Conservation (phyloP, 1,139 yeast genomes). For the Debaryomyces subglobosus region DNA sequence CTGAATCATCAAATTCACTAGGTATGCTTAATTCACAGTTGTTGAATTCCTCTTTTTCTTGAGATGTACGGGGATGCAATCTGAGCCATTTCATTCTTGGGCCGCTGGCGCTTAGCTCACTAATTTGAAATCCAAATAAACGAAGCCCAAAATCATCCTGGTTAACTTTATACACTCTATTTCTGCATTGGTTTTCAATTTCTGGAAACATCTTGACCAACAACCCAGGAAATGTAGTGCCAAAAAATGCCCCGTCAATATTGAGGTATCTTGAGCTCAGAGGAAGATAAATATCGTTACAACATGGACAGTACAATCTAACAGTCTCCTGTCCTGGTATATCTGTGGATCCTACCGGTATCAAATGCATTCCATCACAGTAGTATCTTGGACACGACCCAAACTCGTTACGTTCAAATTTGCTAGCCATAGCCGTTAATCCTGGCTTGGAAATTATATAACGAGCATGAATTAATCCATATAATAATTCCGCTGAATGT, state of each 20-base stretch:
- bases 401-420: conserved; percentile 85
- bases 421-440: conserved; percentile 91
- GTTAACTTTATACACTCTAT: conserved; percentile 55
- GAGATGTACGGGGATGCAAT: conserved; percentile 63
- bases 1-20: conserved; percentile 32
- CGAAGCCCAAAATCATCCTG: conserved; percentile 65
- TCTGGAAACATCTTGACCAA: conserved; percentile 90
- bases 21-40: conserved; percentile 66
- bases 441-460: conserved; percentile 90
- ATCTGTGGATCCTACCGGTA: conserved; percentile 93
- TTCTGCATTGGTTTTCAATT: conserved; percentile 55
- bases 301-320: conserved; percentile 89
- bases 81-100: conserved; percentile 96
- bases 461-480: conserved; percentile 93
- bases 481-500: conserved; percentile 87
- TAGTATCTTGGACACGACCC: conserved; percentile 90
- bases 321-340: conserved; percentile 92
- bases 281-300: conserved; percentile 89
- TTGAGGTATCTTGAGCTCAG: conserved; percentile 81
- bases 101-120: conserved; percentile 77
- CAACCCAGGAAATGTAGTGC: conserved; percentile 92
- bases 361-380: conserved; percentile 89
- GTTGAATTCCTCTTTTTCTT: conserved; percentile 61
- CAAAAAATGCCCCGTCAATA: conserved; percentile 96
- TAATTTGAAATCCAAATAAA: conserved; percentile 84